Conservation (phyloP, 352 stramenopile species). For the Blastocystis sp. region DNA sequence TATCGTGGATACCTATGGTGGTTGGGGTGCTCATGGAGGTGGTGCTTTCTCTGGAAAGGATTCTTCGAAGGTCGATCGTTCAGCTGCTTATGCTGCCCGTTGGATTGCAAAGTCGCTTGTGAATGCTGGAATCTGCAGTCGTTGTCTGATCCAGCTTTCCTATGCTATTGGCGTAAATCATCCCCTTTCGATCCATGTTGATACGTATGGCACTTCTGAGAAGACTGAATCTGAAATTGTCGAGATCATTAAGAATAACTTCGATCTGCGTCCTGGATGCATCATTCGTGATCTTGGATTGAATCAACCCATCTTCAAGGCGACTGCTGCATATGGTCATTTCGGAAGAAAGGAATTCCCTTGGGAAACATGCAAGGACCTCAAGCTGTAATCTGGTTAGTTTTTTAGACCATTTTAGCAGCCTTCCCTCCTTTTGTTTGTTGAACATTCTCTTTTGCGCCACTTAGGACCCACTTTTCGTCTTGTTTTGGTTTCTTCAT, state of each 20-base stretch:
- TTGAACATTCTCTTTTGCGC: background rate
- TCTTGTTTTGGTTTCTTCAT: no score
- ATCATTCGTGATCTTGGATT: slow-evolving; percentile 95
- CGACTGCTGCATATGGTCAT: slow-evolving; percentile 96
- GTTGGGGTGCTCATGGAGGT: slow-evolving; percentile 93
- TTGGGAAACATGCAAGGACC: slow-evolving; percentile 90
- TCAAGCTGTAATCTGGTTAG: slow-evolving; percentile 65
- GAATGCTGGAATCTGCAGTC: slow-evolving; percentile 82
- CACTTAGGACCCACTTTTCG: no score
- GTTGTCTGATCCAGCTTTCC: slow-evolving; percentile 89
- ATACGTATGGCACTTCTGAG: slow-evolving; percentile 94
- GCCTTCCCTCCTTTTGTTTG: slow-evolving; percentile 13
- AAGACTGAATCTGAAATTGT: slow-evolving; percentile 89
- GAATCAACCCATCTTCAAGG: slow-evolving; percentile 90
- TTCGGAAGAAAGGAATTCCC: slow-evolving; percentile 97
- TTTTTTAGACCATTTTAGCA: background rate
- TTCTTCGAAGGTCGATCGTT: slow-evolving; percentile 96
- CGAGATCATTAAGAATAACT: slow-evolving; percentile 97
- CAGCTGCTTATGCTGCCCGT: slow-evolving; percentile 89
- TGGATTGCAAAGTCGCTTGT: slow-evolving; percentile 98
- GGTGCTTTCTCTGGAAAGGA: slow-evolving; percentile 98
- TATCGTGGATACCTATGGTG: slow-evolving; percentile 96
- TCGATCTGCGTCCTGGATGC: slow-evolving; percentile 88
- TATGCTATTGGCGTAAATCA: slow-evolving; percentile 95
- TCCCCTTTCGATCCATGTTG: slow-evolving; percentile 89